Evolutionary conservation across 805 yeast genomes (phyloP), one percentile per base, ranked within the genome.

Genomic region (Kuraishia cidri): DNA sequence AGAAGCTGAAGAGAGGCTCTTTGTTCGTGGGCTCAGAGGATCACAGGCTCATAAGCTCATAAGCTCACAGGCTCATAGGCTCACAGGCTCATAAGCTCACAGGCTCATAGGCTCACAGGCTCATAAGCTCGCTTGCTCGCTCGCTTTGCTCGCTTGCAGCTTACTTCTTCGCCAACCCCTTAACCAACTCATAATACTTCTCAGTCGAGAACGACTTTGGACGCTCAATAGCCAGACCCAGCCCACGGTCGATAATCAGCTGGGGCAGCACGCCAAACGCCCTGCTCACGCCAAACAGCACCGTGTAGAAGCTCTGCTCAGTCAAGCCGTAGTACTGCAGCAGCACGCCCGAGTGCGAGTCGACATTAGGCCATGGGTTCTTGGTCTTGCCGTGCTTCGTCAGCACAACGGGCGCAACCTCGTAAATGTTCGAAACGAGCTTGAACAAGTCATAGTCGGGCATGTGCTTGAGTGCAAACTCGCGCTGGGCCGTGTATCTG

Each of bases 121-220:
- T n/a, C n/a, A n/a, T n/a, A n/a, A n/a, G n/a, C n/a, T n/a, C n/a
- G n/a, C n/a, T n/a, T n/a, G n/a, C n/a, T n/a, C n/a, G n/a, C n/a
- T n/a, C n/a, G n/a, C n/a, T n/a, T n/a, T n/a, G n/a, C n/a, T n/a
- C n/a, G n/a, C n/a, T n/a, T n/a, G n/a, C n/a, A n/a, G n/a, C n/a
- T 34, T 39, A 39, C 41, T 45, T 50, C 34, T 39, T 52, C 35
- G 40, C 39, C 30, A 56, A 37, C 31, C 48, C 40, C 38, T 42
- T 67, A 52, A 80, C 94, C 59, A 85, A 66, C 70, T 84, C 86
- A 56, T 75, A 78, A 71, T 81, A 84, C 67, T 86, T 86, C 66
- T 85, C 90, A 44, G 95, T 85, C 40, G 94, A 83, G 85, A 86
- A 84, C 42, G 94, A 79, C 66, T 82, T 82, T 65, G 92, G 92